Evolutionary conservation across 176 grass and related monocot genomes (phyloP).

Genomic region (Rhynchospora tenuis): DNA sequence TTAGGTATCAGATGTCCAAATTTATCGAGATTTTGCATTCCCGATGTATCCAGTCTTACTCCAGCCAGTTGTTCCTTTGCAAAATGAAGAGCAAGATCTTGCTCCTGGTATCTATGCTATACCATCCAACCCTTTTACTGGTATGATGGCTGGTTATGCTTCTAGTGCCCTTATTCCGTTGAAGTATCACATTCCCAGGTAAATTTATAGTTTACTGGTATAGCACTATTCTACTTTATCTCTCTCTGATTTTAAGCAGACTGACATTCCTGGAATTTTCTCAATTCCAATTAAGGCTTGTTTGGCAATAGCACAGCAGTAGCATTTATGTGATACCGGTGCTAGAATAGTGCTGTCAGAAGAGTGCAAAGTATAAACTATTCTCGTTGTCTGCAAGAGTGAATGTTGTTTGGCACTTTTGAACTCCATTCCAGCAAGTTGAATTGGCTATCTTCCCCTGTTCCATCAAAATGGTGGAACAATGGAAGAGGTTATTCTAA

Average conservation of each 20-base stretch:
- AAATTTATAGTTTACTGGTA: constrained; percentile 28
- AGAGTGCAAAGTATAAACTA: too few species aligned
- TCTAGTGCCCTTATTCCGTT: constrained; percentile 55
- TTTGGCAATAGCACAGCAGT: too few species aligned
- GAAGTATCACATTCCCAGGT: constrained; percentile 78
- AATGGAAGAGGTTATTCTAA: too few species aligned
- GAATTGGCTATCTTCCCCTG: too few species aligned
- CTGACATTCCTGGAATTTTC: not conserved
- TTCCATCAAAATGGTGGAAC: too few species aligned
- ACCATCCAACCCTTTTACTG: constrained; percentile 50
- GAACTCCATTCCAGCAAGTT: too few species aligned
- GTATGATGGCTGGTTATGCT: constrained; percentile 34
- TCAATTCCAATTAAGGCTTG: not conserved
- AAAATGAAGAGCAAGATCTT: constrained; percentile 49
- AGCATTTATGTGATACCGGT: too few species aligned
- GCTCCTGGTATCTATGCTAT: constrained; percentile 87
- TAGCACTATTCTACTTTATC: constrained; percentile 11
- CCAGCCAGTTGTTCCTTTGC: constrained; percentile 32
- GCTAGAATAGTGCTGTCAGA: too few species aligned
- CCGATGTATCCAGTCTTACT: constrained; percentile 35
- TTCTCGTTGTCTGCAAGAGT: too few species aligned
- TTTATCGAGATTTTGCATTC: constrained; percentile 12
- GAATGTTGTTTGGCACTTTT: too few species aligned
- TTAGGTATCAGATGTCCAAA: not conserved
- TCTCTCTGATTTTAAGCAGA: not conserved